Base-by-base conservation (phyloP, 495 filamentous ascomycete genomes). In the Talaromyces nanjingensis region DNA sequence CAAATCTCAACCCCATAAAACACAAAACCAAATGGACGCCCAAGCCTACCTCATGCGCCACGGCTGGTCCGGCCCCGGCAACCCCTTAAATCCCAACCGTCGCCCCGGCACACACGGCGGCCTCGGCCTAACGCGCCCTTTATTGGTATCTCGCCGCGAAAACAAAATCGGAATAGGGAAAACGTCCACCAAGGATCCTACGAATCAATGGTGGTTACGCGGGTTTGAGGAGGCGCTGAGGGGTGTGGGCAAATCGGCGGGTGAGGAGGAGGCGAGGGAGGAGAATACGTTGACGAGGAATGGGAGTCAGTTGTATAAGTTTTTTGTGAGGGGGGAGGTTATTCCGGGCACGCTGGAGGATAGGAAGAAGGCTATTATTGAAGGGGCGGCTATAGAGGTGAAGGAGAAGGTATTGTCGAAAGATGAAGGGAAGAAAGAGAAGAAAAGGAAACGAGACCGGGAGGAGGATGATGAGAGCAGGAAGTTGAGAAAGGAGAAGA, bases 211-310 rank as follows among this genome's bases (percentile, higher is more conserved):
- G 90, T 93, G 90, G 90, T 73, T 91, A 63, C 82, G 86, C 55
- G 90, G 89, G 53, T 92, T 92, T 68, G 90, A 93, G 75, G 84
- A 88, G 70, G 86, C 87, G 29, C 75, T 93, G 64, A 87, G 90
- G 71, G 86, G 86, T 3, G 76, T 91, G 0, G 78, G 76, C 11
- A 37, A 42, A 5, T 63, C 22, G 11, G 66, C 64, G 45, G 39
- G 52, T 49, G 29, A 31, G 29, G 29, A 31, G 29, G 29, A 37
- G 14, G 58, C 63, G 56, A 47, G 61, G 47, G 64, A 66, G 65
- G 65, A 65, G 42, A 81, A 81, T 68, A 72, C 74, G 62, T 66
- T 78, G 64, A 77, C 72, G 34, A 16, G 33, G 63, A 53, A 27
- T 39, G 42, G 54, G 62, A 79, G 83, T 34, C 89, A 91, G 29